Evolutionary conservation across 2,329 filamentous ascomycete genomes (phyloP).

Genomic region (Neofusicoccum cordaticola): DNA sequence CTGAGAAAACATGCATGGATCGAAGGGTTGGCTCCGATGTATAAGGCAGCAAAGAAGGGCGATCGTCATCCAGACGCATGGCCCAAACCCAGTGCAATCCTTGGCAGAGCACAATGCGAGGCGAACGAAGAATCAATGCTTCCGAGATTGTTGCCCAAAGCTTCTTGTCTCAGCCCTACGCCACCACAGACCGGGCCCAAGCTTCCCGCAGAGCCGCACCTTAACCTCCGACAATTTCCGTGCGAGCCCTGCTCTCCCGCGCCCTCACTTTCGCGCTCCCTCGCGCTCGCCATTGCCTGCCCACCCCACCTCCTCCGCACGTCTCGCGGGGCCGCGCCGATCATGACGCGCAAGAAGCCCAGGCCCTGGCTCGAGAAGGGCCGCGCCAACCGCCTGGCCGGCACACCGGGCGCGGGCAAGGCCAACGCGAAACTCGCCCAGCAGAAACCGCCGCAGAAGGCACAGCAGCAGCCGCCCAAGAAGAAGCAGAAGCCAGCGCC

Average conservation of each 20-base stretch:
- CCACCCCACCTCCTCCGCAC: not conserved
- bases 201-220: conserved; percentile 19
- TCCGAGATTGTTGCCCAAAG: not conserved
- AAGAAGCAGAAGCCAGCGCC: not conserved
- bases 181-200: not conserved
- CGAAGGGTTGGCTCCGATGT: too few relatives aligned
- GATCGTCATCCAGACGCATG: too few relatives aligned
- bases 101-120: not conserved
- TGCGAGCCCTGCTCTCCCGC: not conserved
- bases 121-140: not conserved
- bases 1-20: too few relatives aligned
- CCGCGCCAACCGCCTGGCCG: conserved; percentile 5
- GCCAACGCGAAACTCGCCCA: too few relatives aligned
- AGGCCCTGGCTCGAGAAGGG: conserved; percentile 7
- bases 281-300: not conserved
- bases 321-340: too few relatives aligned
- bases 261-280: not conserved
- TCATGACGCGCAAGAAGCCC: conserved; percentile 10
- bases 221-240: conserved; percentile 10
- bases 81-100: too few relatives aligned
- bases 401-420: not conserved
- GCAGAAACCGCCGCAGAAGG: not conserved
- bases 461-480: not conserved
- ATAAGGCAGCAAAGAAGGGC: too few relatives aligned
- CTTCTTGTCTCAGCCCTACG: conserved; percentile 13